phyloP scores from a whole-genome alignment of 2,329 filamentous ascomycete species.

The Xylariaceae sp. region DNA sequence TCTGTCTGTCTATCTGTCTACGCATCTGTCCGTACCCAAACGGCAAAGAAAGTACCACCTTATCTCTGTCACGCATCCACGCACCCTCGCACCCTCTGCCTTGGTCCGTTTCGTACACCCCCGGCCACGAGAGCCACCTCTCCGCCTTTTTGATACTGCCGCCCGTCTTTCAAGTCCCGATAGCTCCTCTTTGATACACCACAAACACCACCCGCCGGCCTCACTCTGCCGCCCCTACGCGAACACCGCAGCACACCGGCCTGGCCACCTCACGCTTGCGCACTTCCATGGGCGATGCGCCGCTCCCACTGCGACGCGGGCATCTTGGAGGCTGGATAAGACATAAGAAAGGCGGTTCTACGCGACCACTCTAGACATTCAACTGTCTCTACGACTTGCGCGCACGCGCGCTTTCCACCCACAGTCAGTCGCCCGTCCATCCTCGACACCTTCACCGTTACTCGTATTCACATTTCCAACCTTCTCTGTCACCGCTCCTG shows the following conservation, averaged over 20 bases:
- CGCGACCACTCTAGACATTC: constrained; percentile 23
- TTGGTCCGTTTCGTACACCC: neutral
- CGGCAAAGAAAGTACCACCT: too few relatives aligned
- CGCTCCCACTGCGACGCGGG: constrained; percentile 27
- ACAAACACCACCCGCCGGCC: neutral
- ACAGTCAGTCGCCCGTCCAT: constrained; percentile 4
- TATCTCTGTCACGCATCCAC: too few relatives aligned
- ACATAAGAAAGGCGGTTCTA: constrained; percentile 21
- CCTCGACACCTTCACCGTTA: neutral
- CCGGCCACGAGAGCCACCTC: neutral
- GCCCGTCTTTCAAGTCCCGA: neutral
- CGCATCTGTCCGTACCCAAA: too few relatives aligned
- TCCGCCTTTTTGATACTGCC: neutral
- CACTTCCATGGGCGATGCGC: constrained; percentile 31
- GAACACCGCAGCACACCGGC: neutral
- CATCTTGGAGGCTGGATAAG: constrained; percentile 32
- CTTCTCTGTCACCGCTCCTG: neutral
- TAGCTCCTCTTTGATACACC: neutral
- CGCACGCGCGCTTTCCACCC: constrained; percentile 3
- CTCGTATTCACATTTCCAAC: neutral
- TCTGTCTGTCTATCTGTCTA: too few relatives aligned
- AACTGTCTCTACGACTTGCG: constrained; percentile 3
- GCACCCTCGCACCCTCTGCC: too few relatives aligned
- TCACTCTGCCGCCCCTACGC: constrained; percentile 9
- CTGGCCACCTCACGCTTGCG: constrained; percentile 19